These are phyloP conservation scores for Senna siamea DNA, from an alignment of 306 rosid genomes.

Conservation along the genomic window DNA sequence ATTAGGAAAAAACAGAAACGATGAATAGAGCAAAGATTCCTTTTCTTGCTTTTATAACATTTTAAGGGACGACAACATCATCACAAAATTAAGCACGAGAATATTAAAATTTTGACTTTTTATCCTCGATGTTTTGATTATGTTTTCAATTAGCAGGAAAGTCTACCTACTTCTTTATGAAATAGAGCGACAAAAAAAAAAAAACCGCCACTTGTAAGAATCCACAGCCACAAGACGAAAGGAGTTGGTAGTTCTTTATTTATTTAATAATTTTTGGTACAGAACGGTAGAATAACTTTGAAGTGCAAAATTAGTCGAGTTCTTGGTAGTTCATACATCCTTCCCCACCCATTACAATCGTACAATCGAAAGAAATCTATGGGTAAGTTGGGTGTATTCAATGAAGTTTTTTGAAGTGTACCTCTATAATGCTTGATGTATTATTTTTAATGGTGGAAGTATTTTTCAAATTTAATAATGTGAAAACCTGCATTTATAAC, in stretches of 20 bases:
- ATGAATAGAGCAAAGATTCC: neutral
- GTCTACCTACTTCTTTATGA: neutral
- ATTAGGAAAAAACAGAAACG: neutral
- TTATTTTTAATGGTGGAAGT: neutral
- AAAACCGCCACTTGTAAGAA: neutral
- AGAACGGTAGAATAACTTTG: neutral
- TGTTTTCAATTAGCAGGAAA: neutral
- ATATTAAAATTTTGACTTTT: neutral
- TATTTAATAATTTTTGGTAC: neutral
- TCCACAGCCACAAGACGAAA: constrained; percentile 2
- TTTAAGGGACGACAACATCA: neutral
- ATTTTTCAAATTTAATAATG: neutral
- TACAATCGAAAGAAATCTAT: too few species aligned
- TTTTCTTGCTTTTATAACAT: neutral
- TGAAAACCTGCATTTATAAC: neutral
- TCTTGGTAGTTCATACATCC: neutral
- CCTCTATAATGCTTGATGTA: neutral
- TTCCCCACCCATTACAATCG: neutral
- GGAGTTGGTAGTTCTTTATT: neutral
- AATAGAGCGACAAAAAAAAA: neutral
- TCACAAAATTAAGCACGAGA: constrained; percentile 10
- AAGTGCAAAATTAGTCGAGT: neutral
- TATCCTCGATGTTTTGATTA: neutral
- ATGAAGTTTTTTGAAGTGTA: neutral
- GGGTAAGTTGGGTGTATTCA: neutral